Evolutionary conservation across 2,329 filamentous ascomycete species (phyloP), one percentile per base, ranked within the genome.

Genomic region (Karstenula rhodostoma): DNA sequence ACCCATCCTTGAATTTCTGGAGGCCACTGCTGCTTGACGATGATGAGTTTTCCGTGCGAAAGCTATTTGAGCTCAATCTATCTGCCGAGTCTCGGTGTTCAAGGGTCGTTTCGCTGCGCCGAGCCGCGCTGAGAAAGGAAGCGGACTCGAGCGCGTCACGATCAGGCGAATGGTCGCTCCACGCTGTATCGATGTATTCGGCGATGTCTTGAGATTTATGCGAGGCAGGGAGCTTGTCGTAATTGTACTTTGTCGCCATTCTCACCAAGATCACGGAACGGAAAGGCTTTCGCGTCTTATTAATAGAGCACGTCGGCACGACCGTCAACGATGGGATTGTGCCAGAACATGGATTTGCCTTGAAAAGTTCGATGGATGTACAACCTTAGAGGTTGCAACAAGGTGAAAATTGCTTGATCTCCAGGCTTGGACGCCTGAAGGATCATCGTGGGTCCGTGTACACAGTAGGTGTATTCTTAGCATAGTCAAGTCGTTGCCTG

Each of bases 1-100:
- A 65, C 1, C 68, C 58, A 49, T 59, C 60, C 53, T 71, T 73
- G 4, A 66, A 27, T 29, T 68, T 70, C 7, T 61, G 63, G 8
- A 68, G 58, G 37, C 60, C 65, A 40, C 47, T 66, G 17, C 58
- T 49, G 4, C 60, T 60, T n/a, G 67, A 66, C 9, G 64, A 64
- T 8, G 59, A 46, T 6, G 70, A 63, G 6, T 55, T 43, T 35
- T 57, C 60, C 4, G 64, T 66, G 8, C 65, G 60, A 35, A 68
- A 65, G 47, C 67, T 73, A 25, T 65, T 60, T 1, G 67, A n/a
- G 49, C 61, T 68, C 13, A 56, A 33, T 48, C 56, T 52, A 57
- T 66, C 62, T 8, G 59, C 37, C 12, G 46, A 33, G 19, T 58
- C 48, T 25, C 48, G 43, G 22, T 60, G 57, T 7, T 66, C 56